These are phyloP conservation scores for Pleurotus citrinopileatus DNA, from an alignment of 768 basidiomycete genomes.

Conservation along the genomic window DNA sequence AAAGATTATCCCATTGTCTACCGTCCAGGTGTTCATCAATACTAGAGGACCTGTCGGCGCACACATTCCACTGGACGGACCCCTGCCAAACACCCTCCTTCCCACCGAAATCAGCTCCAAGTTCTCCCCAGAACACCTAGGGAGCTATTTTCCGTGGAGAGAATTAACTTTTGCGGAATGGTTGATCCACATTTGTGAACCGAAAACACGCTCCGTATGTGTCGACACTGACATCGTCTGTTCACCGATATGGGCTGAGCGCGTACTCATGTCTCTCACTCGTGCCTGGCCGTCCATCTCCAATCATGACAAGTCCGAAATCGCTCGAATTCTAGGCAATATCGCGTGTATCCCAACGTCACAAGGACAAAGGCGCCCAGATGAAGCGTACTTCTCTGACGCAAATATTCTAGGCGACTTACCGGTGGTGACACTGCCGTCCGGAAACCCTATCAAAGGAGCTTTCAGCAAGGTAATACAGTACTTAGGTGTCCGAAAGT, in stretches of 20 bases:
- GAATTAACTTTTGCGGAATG: conserved; percentile 79
- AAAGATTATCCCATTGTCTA: conserved; percentile 64
- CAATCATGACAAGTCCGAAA: conserved; percentile 40
- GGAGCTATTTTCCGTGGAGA: conserved; percentile 65
- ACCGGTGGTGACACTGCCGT: conserved; percentile 73
- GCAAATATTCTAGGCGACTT: conserved; percentile 90
- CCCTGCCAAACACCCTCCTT: conserved; percentile 71
- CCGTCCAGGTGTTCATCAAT: conserved; percentile 72
- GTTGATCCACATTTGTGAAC: conserved; percentile 61
- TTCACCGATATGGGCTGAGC: conserved; percentile 78
- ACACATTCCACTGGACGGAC: conserved; percentile 68
- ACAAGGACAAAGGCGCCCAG: conserved; percentile 68
- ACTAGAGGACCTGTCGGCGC: conserved; percentile 44
- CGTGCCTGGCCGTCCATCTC: conserved; percentile 72
- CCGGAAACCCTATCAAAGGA: conserved; percentile 60
- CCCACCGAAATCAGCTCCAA: conserved; percentile 63
- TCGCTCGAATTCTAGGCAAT: conserved; percentile 45
- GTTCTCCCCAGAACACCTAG: conserved; percentile 50
- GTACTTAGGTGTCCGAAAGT: conserved; percentile 81
- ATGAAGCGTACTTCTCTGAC: conserved; percentile 79
- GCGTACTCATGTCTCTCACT: conserved; percentile 61
- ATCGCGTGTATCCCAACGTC: conserved; percentile 71
- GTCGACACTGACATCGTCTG: conserved; percentile 58
- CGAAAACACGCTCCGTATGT: conserved; percentile 36
- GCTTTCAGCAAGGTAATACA: conserved; percentile 67